Conservation (phyloP, 441 rosid species). For the California macrophylla region DNA sequence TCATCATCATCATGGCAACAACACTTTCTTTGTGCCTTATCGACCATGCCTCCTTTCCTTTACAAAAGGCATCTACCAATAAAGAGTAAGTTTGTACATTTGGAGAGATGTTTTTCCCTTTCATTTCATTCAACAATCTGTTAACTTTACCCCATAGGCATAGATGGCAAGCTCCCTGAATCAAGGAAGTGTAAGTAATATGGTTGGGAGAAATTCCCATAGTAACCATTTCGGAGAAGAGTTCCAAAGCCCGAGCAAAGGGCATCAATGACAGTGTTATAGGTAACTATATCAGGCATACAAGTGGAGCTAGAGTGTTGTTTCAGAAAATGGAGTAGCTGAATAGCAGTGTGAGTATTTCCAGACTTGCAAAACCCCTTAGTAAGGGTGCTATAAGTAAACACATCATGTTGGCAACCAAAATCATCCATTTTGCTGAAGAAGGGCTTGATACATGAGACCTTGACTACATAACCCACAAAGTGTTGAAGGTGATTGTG, state of each 20-base stretch:
- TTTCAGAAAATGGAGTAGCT: slow-evolving; percentile 15
- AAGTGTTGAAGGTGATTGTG: slow-evolving; percentile 1
- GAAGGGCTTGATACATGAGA: neutral
- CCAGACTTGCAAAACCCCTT: slow-evolving; percentile 16
- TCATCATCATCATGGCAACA: slow-evolving; percentile 9
- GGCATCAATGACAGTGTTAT: slow-evolving; percentile 23
- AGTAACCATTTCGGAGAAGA: slow-evolving; percentile 20
- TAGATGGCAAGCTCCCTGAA: slow-evolving; percentile 22
- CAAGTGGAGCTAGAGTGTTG: slow-evolving; percentile 13
- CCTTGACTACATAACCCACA: slow-evolving; percentile 22
- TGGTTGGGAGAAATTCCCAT: slow-evolving; percentile 18
- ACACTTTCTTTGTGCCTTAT: slow-evolving; percentile 17
- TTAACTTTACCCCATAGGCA: neutral
- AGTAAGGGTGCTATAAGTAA: slow-evolving; percentile 18
- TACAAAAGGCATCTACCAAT: slow-evolving; percentile 18
- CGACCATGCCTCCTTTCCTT: slow-evolving; percentile 8
- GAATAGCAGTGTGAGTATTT: slow-evolving; percentile 14
- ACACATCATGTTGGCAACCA: slow-evolving; percentile 6
- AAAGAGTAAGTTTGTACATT: neutral
- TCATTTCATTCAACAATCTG: neutral
- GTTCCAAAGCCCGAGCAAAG: slow-evolving; percentile 20
- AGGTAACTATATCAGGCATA: slow-evolving; percentile 10
- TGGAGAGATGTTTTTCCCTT: neutral
- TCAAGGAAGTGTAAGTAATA: slow-evolving; percentile 22
- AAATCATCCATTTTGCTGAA: neutral